A percentile compares a stretch with the other conserved stretches of the same genome.
These are phyloP conservation scores for Phytopythium oedochilum DNA, from an alignment of 352 stramenopile genomes.

Conservation along the genomic window DNA sequence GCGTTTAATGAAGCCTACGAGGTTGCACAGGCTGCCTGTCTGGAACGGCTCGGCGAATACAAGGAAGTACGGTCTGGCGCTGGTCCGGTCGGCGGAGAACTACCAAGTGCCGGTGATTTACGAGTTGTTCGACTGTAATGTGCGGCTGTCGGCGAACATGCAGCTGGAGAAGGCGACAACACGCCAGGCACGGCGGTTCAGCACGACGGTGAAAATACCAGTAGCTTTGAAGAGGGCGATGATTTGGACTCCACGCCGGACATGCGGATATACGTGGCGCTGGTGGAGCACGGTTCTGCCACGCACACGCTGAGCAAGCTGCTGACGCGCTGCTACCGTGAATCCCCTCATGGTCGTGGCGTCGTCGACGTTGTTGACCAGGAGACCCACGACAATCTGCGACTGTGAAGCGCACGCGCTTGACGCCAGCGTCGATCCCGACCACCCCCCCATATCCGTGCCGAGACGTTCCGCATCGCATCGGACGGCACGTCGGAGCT, in stretches of 20 bases:
- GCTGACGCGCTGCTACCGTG: slow-evolving; percentile 26
- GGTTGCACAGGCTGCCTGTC: no score
- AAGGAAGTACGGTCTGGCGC: slow-evolving; percentile 37
- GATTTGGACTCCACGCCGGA: slow-evolving; percentile 69
- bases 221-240: slow-evolving; percentile 48
- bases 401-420: slow-evolving; percentile 33
- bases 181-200: slow-evolving; percentile 67
- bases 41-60: no score
- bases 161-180: slow-evolving; percentile 58
- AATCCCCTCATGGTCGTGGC: slow-evolving; percentile 31
- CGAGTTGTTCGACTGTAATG: slow-evolving; percentile 57
- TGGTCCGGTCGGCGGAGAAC: slow-evolving; percentile 26
- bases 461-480: slow-evolving; percentile 36
- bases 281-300: slow-evolving; percentile 46
- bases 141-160: slow-evolving; percentile 47
- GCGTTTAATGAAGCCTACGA: no score
- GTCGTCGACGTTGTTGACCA: slow-evolving; percentile 51
- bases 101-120: slow-evolving; percentile 67
- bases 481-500: slow-evolving; percentile 10
- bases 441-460: slow-evolving; percentile 54
- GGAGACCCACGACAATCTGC: slow-evolving; percentile 26
- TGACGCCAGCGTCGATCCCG: slow-evolving; percentile 31
- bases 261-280: slow-evolving; percentile 72
- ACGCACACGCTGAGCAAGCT: slow-evolving; percentile 38
- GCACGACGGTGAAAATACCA: slow-evolving; percentile 78